Conservation (phyloP, 768 basidiomycete genomes). For the Tricholoma furcatifolium region DNA sequence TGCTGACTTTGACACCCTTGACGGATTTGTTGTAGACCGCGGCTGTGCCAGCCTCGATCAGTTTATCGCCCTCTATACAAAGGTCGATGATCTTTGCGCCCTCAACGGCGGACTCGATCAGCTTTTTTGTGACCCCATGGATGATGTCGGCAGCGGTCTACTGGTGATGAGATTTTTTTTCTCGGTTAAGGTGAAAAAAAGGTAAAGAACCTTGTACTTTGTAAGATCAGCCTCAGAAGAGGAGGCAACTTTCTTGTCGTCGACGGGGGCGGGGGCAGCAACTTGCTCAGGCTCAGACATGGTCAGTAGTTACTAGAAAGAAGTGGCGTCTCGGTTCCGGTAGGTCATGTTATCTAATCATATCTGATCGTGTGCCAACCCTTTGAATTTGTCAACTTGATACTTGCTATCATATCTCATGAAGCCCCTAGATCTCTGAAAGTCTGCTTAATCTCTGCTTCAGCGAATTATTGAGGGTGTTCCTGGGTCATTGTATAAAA, state of each 20-base stretch:
- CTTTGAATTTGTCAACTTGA: neutral
- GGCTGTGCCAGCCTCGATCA: conserved; percentile 82
- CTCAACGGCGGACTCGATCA: conserved; percentile 73
- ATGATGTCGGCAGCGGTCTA: conserved; percentile 93
- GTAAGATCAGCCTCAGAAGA: conserved; percentile 75
- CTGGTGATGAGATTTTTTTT: conserved; percentile 15
- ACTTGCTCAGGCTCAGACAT: conserved; percentile 67
- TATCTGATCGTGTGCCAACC: conserved; percentile 11
- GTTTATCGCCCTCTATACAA: conserved; percentile 90
- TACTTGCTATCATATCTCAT: too few species aligned
- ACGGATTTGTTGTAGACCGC: conserved; percentile 88
- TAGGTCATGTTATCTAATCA: conserved; percentile 18
- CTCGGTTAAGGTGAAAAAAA: neutral
- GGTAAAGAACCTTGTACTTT: conserved; percentile 73
- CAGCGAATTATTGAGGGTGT: too few species aligned
- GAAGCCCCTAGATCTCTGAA: too few species aligned
- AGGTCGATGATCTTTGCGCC: conserved; percentile 90
- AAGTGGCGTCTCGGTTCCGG: conserved; percentile 10
- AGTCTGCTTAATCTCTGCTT: too few species aligned
- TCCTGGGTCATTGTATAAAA: too few species aligned
- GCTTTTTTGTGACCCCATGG: conserved; percentile 78
- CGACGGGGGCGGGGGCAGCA: conserved; percentile 33
- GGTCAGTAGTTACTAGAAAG: conserved; percentile 16
- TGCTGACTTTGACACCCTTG: conserved; percentile 84
- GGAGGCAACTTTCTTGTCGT: conserved; percentile 51